These are phyloP conservation scores for Aspergillus brasiliensis DNA, from an alignment of 2,329 filamentous ascomycete genomes.

Conservation along the genomic window DNA sequence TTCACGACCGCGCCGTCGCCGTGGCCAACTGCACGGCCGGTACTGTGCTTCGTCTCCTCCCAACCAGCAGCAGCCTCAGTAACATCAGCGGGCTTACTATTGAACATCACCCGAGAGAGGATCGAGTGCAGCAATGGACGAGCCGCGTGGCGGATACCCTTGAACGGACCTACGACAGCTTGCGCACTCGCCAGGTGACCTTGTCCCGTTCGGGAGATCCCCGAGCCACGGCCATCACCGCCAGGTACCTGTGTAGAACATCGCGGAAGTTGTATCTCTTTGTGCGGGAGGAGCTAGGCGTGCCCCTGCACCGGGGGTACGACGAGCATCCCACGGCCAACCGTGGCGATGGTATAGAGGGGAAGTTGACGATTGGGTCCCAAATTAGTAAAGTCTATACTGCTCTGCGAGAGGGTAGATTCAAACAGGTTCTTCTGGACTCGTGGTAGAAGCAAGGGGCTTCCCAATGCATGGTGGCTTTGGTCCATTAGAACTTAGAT, in stretches of 20 bases:
- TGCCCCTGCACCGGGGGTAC: constrained; percentile 34
- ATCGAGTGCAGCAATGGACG: neutral
- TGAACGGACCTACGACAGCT: constrained; percentile 13
- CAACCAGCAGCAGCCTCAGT: neutral
- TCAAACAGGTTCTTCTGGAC: no score
- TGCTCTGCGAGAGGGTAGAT: no score
- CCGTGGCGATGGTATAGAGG: constrained; percentile 16
- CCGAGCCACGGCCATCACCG: constrained; percentile 26
- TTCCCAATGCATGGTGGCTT: no score
- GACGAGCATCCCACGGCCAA: constrained; percentile 25
- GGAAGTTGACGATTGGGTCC: constrained; percentile 31
- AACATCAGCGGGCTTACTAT: neutral
- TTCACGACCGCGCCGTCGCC: neutral
- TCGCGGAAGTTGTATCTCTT: constrained; percentile 39
- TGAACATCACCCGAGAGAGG: no score
- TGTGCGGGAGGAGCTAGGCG: constrained; percentile 33
- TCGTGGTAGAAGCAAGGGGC: no score
- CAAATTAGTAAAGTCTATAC: constrained; percentile 29
- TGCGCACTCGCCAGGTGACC: constrained; percentile 19
- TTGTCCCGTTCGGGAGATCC: constrained; percentile 21
- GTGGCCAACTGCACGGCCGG: neutral
- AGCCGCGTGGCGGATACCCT: constrained; percentile 10
- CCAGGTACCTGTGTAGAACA: no score
- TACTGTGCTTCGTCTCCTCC: no score
- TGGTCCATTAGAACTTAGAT: no score